Evolutionary conservation across 2,329 filamentous ascomycete species (phyloP), one percentile per base, ranked within the genome.

Genomic region (Cordyceps tenuipes): DNA sequence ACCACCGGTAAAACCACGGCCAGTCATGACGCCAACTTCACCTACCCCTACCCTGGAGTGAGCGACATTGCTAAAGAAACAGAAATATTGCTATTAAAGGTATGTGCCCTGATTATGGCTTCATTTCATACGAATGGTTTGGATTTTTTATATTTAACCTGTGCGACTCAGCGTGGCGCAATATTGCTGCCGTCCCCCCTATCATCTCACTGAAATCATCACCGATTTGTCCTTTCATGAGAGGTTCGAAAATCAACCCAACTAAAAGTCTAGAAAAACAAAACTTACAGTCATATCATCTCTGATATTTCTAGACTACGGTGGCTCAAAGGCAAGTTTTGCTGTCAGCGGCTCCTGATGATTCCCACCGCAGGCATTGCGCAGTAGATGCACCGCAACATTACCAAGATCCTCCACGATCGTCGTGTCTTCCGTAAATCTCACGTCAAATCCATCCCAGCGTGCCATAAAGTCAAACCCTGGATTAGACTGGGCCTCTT

Each of bases 231-330:
- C 5, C 7, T 1, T 29, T 6, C 7, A 29, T 29, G 23, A 23
- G 23, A 29, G 29, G 5, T 3, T 5, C 29, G 5, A 29, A 29
- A 29, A 29, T 8, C 29, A 29, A 5, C 7, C 29, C 5, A 5
- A 8, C 29, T 29, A 29, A 17, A 43, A 43, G 19, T n/a, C 43
- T 46, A 53, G 15, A 55, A 55, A 8, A 60, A 91, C 62, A 91
- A 87, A 47, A 91, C 88, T 72, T 91, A 91, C 86, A 0, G 89
- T 91, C 60, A 91, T 77, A 69, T 91, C 88, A 68, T 91, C 89
- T 64, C 86, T 83, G 43, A 68, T 65, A 47, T 64, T 63, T 63
- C 88, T 77, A 36, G 84, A 85, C 65, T 85, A 87, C 0, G 89
- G 88, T 63, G 84, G 84, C 4, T 84, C 82, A 19, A 90, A 78